Evolutionary conservation across 1,284 basidiomycete genomes (phyloP).

Genomic region (Amylostereum areolatum): DNA sequence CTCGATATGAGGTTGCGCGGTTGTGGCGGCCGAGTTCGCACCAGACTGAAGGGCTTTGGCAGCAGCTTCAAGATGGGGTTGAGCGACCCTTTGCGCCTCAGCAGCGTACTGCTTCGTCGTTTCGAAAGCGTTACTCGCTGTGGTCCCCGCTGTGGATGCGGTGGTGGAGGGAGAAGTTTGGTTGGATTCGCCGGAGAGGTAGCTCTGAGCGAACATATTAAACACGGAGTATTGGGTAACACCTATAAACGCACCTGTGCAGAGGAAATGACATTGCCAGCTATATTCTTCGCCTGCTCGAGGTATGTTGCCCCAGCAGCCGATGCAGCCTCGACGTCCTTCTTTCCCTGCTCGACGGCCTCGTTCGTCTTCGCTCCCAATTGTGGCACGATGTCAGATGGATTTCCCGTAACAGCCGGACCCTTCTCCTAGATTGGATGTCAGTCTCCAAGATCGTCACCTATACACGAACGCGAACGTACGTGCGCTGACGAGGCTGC

Average conservation of each 20-base stretch:
- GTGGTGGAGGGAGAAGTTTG: conserved; percentile 3
- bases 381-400: conserved; percentile 34
- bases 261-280: conserved; percentile 37
- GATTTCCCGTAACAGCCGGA: conserved; percentile 34
- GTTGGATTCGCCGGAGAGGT: conserved; percentile 1
- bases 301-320: conserved; percentile 40
- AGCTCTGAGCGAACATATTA: background rate
- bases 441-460: background rate
- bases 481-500: conserved; percentile 17
- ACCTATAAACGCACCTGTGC: conserved; percentile 38
- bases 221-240: background rate
- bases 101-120: conserved; percentile 18
- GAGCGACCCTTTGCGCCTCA: conserved; percentile 12
- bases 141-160: conserved; percentile 8
- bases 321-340: conserved; percentile 39
- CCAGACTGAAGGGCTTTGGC: background rate
- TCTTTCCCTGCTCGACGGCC: conserved; percentile 50
- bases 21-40: conserved; percentile 7
- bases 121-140: conserved; percentile 5
- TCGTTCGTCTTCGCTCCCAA: conserved; percentile 39
- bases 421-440: conserved; percentile 34
- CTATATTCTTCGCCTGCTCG: conserved; percentile 46
- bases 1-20: conserved; percentile 19
- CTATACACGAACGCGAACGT: background rate
- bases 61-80: conserved; percentile 20